phyloP scores from a whole-genome alignment of 2,329 filamentous ascomycete genomes.

The Zarea fungicola region DNA sequence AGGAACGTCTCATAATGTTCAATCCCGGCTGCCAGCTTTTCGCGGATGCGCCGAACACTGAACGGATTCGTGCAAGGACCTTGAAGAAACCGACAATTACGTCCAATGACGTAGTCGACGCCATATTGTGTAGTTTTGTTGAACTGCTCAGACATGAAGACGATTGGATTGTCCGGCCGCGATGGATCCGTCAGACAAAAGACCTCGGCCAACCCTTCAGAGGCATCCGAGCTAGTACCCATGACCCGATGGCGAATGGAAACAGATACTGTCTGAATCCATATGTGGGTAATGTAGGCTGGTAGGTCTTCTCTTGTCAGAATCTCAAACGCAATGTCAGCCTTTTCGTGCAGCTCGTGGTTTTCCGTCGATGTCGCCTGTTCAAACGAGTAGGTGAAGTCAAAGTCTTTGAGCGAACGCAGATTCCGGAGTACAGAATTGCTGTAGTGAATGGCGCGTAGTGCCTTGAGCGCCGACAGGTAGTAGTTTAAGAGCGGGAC shows the following conservation, averaged over 20 bases:
- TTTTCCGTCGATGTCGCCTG: constrained; percentile 43
- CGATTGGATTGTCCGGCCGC: constrained; percentile 65
- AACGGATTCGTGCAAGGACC: constrained; percentile 64
- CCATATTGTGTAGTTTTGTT: constrained; percentile 69
- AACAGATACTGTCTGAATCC: constrained; percentile 60
- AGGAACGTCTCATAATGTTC: constrained; percentile 71
- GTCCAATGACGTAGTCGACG: constrained; percentile 58
- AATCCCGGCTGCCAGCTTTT: constrained; percentile 56
- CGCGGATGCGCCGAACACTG: constrained; percentile 56
- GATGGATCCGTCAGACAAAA: constrained; percentile 73
- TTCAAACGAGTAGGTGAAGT: constrained; percentile 14
- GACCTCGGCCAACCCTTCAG: constrained; percentile 68
- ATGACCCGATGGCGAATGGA: constrained; percentile 63
- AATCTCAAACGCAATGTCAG: constrained; percentile 56
- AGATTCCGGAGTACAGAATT: constrained; percentile 42
- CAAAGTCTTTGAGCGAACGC: constrained; percentile 11
- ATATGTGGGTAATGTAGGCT: constrained; percentile 64
- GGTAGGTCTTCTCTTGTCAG: constrained; percentile 64
- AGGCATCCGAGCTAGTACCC: constrained; percentile 61
- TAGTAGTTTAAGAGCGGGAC: constrained; percentile 66
- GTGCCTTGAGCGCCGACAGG: constrained; percentile 63
- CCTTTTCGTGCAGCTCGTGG: constrained; percentile 54
- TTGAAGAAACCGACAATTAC: constrained; percentile 75
- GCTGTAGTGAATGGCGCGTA: constrained; percentile 65
- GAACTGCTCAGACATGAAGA: constrained; percentile 73